These are phyloP conservation scores for Globisporangium echinulatum DNA, from an alignment of 352 stramenopile species.

Conservation along the genomic window DNA sequence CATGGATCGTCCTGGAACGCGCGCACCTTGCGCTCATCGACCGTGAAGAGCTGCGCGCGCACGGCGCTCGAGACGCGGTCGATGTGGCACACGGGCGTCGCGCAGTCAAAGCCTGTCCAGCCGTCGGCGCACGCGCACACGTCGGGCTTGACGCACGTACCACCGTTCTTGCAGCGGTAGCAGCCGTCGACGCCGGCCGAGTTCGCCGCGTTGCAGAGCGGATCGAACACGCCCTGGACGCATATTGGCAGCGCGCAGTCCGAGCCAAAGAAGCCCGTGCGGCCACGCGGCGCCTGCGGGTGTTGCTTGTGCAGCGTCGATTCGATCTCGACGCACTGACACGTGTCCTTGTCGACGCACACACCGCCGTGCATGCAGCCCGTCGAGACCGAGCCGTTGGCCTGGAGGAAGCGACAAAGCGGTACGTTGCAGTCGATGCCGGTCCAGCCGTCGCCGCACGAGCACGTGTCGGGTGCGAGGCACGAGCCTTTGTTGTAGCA, in stretches of 20 bases:
- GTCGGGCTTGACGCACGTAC: slow-evolving; percentile 88
- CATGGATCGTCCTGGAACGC: slow-evolving; percentile 94
- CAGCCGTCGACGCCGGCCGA: slow-evolving; percentile 82
- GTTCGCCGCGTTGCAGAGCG: slow-evolving; percentile 56
- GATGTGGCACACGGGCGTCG: slow-evolving; percentile 85
- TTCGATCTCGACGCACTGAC: slow-evolving; percentile 85
- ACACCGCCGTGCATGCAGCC: slow-evolving; percentile 91
- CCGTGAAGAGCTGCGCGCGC: slow-evolving; percentile 88
- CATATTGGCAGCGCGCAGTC: slow-evolving; percentile 95
- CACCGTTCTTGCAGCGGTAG: slow-evolving; percentile 93
- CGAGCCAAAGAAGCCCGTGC: slow-evolving; percentile 91
- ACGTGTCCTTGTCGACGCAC: slow-evolving; percentile 91
- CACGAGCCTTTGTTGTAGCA: slow-evolving; percentile 94
- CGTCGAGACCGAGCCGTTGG: slow-evolving; percentile 50
- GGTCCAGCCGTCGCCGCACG: slow-evolving; percentile 87
- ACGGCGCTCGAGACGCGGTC: slow-evolving; percentile 46
- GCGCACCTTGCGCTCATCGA: slow-evolving; percentile 89
- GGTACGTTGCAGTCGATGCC: slow-evolving; percentile 94
- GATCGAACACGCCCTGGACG: slow-evolving; percentile 93
- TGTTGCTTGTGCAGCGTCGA: slow-evolving; percentile 82
- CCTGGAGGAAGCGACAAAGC: slow-evolving; percentile 83
- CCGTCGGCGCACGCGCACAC: slow-evolving; percentile 88
- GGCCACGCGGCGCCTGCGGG: slow-evolving; percentile 52
- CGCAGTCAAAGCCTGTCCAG: slow-evolving; percentile 94
- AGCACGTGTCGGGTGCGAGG: slow-evolving; percentile 88